Percentiles rank a stretch among this genome's conserved stretches.
These are phyloP conservation scores for Lyophyllum decastes DNA, from an alignment of 768 basidiomycete species.

Conservation along the genomic window DNA sequence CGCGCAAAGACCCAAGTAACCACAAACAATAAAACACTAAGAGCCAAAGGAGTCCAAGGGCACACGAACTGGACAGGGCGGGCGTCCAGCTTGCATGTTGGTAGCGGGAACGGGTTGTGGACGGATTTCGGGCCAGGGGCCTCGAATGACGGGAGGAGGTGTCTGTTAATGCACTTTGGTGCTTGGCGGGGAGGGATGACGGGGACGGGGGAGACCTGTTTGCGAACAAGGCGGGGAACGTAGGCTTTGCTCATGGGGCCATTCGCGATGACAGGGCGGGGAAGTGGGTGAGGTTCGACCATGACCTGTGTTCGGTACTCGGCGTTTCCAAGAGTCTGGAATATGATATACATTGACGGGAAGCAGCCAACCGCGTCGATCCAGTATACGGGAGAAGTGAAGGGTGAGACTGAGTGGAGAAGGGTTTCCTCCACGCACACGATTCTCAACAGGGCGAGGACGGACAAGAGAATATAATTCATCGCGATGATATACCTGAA, in stretches of 20 bases:
- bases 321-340: neutral
- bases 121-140: slow-evolving; percentile 6
- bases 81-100: neutral
- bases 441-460: neutral
- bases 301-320: neutral
- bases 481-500: neutral
- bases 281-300: neutral
- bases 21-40: neutral
- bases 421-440: neutral
- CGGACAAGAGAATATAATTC: neutral
- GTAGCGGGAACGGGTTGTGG: neutral
- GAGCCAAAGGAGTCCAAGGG: neutral
- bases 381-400: neutral
- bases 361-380: neutral
- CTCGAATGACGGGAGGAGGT: slow-evolving; percentile 7
- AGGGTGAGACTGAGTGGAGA: neutral
- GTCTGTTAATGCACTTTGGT: slow-evolving; percentile 7
- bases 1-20: neutral
- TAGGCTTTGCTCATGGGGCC: slow-evolving; percentile 1
- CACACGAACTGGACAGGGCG: neutral
- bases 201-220: neutral
- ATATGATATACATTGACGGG: neutral
- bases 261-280: neutral
- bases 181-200: neutral
- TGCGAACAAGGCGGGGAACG: slow-evolving; percentile 3